These are phyloP conservation scores for Heliamphora exappendiculata DNA, from an alignment of 148 eudicot species.

Conservation along the genomic window DNA sequence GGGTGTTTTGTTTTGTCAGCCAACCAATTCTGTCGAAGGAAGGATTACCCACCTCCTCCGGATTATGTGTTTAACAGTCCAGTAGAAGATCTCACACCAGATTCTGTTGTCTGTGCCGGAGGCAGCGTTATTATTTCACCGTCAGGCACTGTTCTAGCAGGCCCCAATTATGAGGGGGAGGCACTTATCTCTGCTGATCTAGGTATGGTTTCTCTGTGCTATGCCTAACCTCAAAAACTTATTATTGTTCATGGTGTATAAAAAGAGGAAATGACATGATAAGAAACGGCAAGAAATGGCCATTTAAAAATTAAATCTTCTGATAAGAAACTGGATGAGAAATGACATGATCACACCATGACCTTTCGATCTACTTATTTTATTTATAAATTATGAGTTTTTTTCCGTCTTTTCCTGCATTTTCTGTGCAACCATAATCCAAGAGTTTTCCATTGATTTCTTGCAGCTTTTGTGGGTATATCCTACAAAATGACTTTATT, in stretches of 20 bases:
- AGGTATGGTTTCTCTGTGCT: constrained; percentile 29
- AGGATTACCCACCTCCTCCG: constrained; percentile 90
- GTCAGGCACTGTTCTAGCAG: constrained; percentile 74
- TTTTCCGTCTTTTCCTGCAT: background rate
- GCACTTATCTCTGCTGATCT: constrained; percentile 89
- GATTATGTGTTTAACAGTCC: constrained; percentile 56
- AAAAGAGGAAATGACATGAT: background rate
- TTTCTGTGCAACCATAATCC: background rate
- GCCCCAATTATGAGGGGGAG: constrained; percentile 86
- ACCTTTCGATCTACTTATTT: background rate
- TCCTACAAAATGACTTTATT: background rate
- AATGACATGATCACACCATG: background rate
- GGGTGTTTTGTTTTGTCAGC: constrained; percentile 91
- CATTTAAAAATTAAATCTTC: background rate
- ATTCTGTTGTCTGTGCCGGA: constrained; percentile 86
- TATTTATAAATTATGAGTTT: background rate
- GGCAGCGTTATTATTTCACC: constrained; percentile 95
- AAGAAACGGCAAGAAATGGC: no score
- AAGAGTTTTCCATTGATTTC: background rate
- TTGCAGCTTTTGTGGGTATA: background rate
- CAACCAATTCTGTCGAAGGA: constrained; percentile 79
- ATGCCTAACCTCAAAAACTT: background rate
- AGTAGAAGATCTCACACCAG: constrained; percentile 76
- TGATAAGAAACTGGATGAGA: no score
- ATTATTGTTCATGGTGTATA: background rate